phyloP scores from a whole-genome alignment of 768 basidiomycete genomes.

The Holtermannia corniformis region DNA sequence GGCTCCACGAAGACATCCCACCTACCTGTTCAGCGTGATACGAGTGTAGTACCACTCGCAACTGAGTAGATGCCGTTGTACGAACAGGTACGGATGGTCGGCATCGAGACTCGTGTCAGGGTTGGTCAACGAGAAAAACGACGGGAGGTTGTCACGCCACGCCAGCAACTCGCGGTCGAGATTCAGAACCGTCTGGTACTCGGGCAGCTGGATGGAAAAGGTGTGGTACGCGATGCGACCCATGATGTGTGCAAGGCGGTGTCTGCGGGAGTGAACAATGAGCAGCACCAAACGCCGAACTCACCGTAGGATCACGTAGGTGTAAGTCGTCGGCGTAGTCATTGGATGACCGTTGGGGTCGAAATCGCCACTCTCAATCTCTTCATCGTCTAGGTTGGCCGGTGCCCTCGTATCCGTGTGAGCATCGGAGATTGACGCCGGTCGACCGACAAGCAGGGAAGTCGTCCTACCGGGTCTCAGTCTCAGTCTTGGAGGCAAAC shows the following conservation, averaged over 20 bases:
- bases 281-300: conserved; percentile 1
- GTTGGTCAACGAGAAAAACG: conserved; percentile 33
- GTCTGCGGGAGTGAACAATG: conserved; percentile 14
- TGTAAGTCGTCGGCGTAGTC: conserved; percentile 39
- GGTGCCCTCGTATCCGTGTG: conserved; percentile 41
- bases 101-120: conserved; percentile 38
- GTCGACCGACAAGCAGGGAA: conserved; percentile 41
- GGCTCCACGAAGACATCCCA: neutral
- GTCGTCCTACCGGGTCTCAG: conserved; percentile 23
- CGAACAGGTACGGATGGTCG: conserved; percentile 39
- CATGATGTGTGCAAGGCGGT: conserved; percentile 41
- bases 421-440: conserved; percentile 40
- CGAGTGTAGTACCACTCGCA: conserved; percentile 42
- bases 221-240: conserved; percentile 41
- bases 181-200: conserved; percentile 41
- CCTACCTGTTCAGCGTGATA: conserved; percentile 39
- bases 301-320: conserved; percentile 40
- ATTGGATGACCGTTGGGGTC: conserved; percentile 40
- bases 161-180: conserved; percentile 41
- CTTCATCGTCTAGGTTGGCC: conserved; percentile 42
- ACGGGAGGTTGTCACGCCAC: conserved; percentile 31
- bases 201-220: conserved; percentile 41
- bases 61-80: conserved; percentile 41
- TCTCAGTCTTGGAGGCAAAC: neutral
- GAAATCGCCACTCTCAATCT: conserved; percentile 37